phyloP scores from a whole-genome alignment of 768 basidiomycete species.

The Pleurotus sapidus region DNA sequence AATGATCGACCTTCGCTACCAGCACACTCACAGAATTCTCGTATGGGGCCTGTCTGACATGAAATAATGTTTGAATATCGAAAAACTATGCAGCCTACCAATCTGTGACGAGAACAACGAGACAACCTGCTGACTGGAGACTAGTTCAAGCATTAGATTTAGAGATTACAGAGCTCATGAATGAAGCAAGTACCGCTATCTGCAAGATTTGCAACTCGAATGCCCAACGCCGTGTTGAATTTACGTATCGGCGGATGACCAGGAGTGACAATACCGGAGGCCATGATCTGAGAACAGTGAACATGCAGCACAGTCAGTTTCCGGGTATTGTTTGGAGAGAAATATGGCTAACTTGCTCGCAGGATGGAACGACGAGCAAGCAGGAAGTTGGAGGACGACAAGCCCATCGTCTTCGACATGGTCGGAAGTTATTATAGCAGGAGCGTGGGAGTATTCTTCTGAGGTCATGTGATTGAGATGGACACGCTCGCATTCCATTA shows the following conservation, averaged over 20 bases:
- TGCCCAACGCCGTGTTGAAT: background rate
- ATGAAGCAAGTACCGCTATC: background rate
- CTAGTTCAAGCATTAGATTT: background rate
- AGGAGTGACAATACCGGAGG: background rate
- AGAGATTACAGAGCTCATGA: background rate
- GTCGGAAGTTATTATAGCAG: background rate
- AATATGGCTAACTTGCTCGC: too few species aligned
- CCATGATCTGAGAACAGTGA: background rate
- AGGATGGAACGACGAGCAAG: background rate
- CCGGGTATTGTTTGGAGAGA: background rate
- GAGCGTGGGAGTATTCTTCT: background rate
- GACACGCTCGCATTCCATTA: too few species aligned
- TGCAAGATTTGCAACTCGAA: background rate
- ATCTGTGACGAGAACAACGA: slow-evolving; percentile 2
- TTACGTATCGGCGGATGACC: slow-evolving; percentile 1
- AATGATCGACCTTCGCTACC: slow-evolving; percentile 30
- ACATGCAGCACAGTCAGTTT: too few species aligned
- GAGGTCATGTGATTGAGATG: background rate
- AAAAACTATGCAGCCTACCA: background rate
- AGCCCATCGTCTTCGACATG: background rate
- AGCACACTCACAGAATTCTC: background rate
- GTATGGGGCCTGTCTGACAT: background rate
- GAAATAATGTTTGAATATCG: background rate
- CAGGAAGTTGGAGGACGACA: background rate
- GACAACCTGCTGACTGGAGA: slow-evolving; percentile 1